Conservation (phyloP, 352 stramenopile species). For the Pythium graminicola region DNA sequence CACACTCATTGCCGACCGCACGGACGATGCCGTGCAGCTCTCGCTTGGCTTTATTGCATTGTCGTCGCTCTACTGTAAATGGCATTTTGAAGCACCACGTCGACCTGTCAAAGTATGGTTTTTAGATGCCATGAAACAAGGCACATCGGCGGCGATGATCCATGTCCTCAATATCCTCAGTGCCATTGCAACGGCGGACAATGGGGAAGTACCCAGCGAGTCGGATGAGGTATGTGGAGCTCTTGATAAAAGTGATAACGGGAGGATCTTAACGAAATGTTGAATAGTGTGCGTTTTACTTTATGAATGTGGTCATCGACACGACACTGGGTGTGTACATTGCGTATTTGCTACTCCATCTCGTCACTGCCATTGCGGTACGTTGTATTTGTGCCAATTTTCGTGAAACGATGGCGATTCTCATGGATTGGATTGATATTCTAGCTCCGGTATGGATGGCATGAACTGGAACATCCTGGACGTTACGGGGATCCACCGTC, state of each 20-base stretch:
- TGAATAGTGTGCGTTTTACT: constrained; percentile 74
- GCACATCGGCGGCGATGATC: constrained; percentile 67
- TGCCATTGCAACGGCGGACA: constrained; percentile 63
- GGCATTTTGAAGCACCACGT: constrained; percentile 60
- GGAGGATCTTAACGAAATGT: not conserved
- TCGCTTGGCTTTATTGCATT: constrained; percentile 68
- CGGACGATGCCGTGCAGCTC: constrained; percentile 70
- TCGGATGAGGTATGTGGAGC: constrained; percentile 55
- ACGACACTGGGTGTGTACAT: constrained; percentile 79
- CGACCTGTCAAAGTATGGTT: constrained; percentile 68
- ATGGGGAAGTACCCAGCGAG: constrained; percentile 38
- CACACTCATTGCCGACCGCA: constrained; percentile 64
- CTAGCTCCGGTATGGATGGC: constrained; percentile 53
- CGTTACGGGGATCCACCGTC: constrained; percentile 65
- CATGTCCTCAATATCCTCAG: constrained; percentile 77
- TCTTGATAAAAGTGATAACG: no score
- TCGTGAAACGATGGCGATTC: not conserved
- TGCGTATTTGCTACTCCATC: constrained; percentile 64
- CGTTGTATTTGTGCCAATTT: constrained; percentile 1
- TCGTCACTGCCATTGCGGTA: constrained; percentile 53
- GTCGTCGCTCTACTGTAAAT: constrained; percentile 73
- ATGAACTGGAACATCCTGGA: constrained; percentile 46
- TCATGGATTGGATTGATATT: not conserved
- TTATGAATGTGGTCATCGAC: constrained; percentile 83
- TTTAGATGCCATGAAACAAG: constrained; percentile 81